A percentile compares a stretch with the other conserved stretches of the same genome.
Conservation (phyloP, 768 basidiomycete genomes). For the Amanita muscaria region DNA sequence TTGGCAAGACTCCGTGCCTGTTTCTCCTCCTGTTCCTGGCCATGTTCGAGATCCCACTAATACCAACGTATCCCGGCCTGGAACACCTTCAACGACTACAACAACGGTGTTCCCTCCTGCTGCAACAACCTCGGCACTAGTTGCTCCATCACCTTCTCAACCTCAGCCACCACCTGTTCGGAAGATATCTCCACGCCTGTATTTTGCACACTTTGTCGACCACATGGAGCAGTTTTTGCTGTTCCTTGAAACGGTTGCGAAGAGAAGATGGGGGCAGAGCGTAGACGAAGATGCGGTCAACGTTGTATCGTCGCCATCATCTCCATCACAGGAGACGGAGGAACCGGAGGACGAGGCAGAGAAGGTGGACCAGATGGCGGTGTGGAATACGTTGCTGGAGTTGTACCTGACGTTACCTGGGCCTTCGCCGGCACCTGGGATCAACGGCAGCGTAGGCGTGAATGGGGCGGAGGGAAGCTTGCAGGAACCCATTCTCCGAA, state of each 20-base stretch:
- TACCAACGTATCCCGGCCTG: background rate
- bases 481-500: conserved; percentile 29
- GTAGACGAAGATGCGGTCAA: conserved; percentile 24
- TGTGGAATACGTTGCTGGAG: conserved; percentile 95
- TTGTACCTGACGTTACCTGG: conserved; percentile 69
- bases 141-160: conserved; percentile 13
- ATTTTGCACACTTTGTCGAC: conserved; percentile 93
- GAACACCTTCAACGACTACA: conserved; percentile 2
- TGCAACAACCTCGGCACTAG: background rate
- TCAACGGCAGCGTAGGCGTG: conserved; percentile 13
- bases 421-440: conserved; percentile 7
- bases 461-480: conserved; percentile 9
- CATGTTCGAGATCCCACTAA: background rate
- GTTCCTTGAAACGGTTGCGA: conserved; percentile 84
- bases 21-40: conserved; percentile 1
- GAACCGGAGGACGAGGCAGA: conserved; percentile 28
- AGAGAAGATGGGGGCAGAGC: conserved; percentile 70
- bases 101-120: background rate
- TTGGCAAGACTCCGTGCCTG: background rate
- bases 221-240: conserved; percentile 74
- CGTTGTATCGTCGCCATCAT: conserved; percentile 9
- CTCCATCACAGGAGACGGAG: conserved; percentile 19
- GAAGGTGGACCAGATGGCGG: conserved; percentile 63
- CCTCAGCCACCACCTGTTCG: conserved; percentile 31
- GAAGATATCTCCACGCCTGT: conserved; percentile 72